Percentiles rank a stretch among this genome's conserved stretches.
These are phyloP conservation scores for Periconia macrospinosa DNA, from an alignment of 2,329 filamentous ascomycete genomes.

Conservation along the genomic window DNA sequence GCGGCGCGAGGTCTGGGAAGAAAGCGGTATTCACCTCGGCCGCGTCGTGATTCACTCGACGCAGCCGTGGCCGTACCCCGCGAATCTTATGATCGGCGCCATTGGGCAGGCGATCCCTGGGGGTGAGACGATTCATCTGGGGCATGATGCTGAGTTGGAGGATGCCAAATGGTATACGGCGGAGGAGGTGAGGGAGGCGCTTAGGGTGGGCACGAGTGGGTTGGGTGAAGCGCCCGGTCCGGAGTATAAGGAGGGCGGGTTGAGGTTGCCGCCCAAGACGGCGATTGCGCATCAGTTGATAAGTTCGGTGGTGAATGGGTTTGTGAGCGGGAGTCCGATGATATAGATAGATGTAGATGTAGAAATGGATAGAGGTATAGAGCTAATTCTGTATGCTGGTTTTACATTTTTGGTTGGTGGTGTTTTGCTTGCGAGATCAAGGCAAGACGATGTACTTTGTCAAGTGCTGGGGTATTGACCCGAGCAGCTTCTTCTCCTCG, in stretches of 20 bases:
- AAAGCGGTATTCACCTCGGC: conserved; percentile 51
- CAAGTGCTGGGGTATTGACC: conserved; percentile 79
- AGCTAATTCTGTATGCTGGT: background rate
- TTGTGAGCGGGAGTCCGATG: conserved; percentile 55
- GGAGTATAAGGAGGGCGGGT: conserved; percentile 72
- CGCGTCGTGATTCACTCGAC: conserved; percentile 55
- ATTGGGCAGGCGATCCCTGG: conserved; percentile 81
- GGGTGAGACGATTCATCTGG: conserved; percentile 78
- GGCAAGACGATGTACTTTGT: conserved; percentile 94
- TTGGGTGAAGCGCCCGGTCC: conserved; percentile 66
- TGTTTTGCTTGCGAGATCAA: conserved; percentile 40
- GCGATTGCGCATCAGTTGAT: conserved; percentile 94
- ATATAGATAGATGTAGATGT: conserved; percentile 9
- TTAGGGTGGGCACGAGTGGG: conserved; percentile 67
- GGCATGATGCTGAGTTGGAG: conserved; percentile 89
- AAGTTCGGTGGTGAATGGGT: conserved; percentile 75
- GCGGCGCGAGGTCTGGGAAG: conserved; percentile 55
- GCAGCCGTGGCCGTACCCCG: conserved; percentile 58
- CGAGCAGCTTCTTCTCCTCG: conserved; percentile 78
- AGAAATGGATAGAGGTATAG: conserved; percentile 49
- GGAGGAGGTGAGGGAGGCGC: conserved; percentile 76
- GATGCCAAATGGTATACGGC: conserved; percentile 85
- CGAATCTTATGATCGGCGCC: conserved; percentile 62
- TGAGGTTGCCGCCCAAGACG: conserved; percentile 81
- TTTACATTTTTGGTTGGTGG: background rate